These are phyloP conservation scores for Aspergillus sp. DNA, from an alignment of 2,329 filamentous ascomycete genomes.

Conservation along the genomic window DNA sequence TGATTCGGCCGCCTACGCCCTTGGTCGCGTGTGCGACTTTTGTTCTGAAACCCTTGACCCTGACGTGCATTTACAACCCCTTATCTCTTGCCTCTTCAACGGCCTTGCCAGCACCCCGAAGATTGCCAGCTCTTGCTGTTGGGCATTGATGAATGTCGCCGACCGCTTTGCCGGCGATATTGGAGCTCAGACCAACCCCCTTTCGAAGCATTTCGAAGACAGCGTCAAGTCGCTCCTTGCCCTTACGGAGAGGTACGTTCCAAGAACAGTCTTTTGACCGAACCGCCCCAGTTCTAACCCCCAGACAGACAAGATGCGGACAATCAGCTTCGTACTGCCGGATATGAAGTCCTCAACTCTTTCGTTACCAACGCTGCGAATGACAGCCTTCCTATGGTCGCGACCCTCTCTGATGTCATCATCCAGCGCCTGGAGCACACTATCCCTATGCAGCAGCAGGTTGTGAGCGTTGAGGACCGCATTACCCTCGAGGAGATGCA, in stretches of 20 bases:
- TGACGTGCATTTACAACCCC: slow-evolving; percentile 71
- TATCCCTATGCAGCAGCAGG: slow-evolving; percentile 82
- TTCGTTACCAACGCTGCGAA: slow-evolving; percentile 89
- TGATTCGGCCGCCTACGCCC: slow-evolving; percentile 92
- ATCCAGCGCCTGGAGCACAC: slow-evolving; percentile 90
- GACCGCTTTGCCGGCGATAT: slow-evolving; percentile 90
- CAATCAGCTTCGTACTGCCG: slow-evolving; percentile 85
- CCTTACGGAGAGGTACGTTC: slow-evolving; percentile 68
- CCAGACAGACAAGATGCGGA: slow-evolving; percentile 64
- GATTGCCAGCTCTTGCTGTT: slow-evolving; percentile 98
- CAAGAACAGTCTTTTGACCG: background rate
- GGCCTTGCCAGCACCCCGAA: slow-evolving; percentile 88
- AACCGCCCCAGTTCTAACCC: slow-evolving; percentile 9
- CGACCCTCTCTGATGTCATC: slow-evolving; percentile 79
- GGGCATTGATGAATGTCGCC: slow-evolving; percentile 97
- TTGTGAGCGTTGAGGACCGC: slow-evolving; percentile 94
- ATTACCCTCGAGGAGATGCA: slow-evolving; percentile 97
- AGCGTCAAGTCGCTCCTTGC: slow-evolving; percentile 82
- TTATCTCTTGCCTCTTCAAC: slow-evolving; percentile 86
- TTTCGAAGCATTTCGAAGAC: slow-evolving; percentile 90
- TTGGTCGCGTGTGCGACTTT: slow-evolving; percentile 92
- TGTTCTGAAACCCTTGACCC: slow-evolving; percentile 91
- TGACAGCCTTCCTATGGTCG: slow-evolving; percentile 78
- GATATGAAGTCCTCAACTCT: slow-evolving; percentile 93
- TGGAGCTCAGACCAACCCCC: slow-evolving; percentile 72